Evolutionary conservation across 2,329 filamentous ascomycete species (phyloP).

Genomic region (Xylariaceae sp.): DNA sequence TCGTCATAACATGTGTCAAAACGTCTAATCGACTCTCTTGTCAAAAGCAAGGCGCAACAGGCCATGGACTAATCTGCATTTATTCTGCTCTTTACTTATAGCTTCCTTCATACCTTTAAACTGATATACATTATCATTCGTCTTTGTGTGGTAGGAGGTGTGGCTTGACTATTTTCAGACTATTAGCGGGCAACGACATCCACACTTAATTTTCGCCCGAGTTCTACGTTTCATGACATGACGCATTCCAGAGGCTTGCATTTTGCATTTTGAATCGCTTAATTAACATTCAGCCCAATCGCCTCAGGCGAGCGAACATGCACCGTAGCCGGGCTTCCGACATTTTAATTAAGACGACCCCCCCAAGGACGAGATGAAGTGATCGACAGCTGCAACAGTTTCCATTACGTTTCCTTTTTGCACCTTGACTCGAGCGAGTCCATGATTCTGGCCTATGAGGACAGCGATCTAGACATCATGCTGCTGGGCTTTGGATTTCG

Average conservation of each 20-base stretch:
- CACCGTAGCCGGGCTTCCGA: constrained; percentile 25
- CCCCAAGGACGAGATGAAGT: constrained; percentile 19
- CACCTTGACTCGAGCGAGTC: background rate
- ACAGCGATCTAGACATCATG: constrained; percentile 1
- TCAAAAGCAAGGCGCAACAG: background rate
- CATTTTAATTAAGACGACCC: constrained; percentile 24
- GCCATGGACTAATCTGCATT: background rate
- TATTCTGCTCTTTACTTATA: background rate
- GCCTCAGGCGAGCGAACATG: constrained; percentile 13
- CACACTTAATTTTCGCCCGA: background rate
- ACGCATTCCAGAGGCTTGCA: background rate
- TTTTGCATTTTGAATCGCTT: background rate
- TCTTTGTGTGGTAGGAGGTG: background rate
- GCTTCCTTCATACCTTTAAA: background rate
- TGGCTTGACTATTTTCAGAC: constrained; percentile 3
- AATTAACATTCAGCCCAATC: constrained; percentile 8
- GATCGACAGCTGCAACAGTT: constrained; percentile 24
- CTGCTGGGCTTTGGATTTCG: background rate
- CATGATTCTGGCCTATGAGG: constrained; percentile 13
- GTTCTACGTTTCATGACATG: constrained; percentile 4
- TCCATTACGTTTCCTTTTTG: constrained; percentile 28
- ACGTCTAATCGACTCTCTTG: too few relatives aligned
- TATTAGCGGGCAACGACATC: constrained; percentile 4
- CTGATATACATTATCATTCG: background rate
- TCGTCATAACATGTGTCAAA: background rate